A percentile compares a stretch with the other conserved stretches of the same genome.
phyloP scores from a whole-genome alignment of 192 early-diverging fungal genomes.

The Coemansia sp. region DNA sequence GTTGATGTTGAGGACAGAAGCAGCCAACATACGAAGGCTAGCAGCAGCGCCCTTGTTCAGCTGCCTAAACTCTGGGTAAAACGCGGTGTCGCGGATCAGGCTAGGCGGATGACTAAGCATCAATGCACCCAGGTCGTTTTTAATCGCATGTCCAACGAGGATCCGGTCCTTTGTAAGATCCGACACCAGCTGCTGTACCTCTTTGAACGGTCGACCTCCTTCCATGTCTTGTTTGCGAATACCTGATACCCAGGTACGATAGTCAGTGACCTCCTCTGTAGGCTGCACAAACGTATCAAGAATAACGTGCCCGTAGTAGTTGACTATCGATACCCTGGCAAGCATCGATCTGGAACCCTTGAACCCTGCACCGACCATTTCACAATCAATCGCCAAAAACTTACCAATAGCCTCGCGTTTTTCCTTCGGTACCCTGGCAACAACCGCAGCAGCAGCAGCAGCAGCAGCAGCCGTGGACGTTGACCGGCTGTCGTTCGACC shows the following conservation, averaged over 20 bases:
- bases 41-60: constrained; percentile 65
- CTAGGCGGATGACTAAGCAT: constrained; percentile 77
- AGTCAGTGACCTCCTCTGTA: constrained; percentile 84
- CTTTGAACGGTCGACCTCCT: constrained; percentile 67
- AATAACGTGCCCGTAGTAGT: constrained; percentile 85
- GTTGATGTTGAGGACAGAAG: constrained; percentile 68
- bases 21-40: constrained; percentile 74
- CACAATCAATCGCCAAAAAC: constrained; percentile 96
- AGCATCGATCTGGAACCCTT: constrained; percentile 80
- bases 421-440: constrained; percentile 10
- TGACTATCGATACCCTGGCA: constrained; percentile 90
- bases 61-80: constrained; percentile 73
- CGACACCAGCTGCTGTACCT: constrained; percentile 78
- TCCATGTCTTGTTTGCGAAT: constrained; percentile 76
- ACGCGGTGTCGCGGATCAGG: constrained; percentile 81
- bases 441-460: neutral
- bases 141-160: constrained; percentile 87
- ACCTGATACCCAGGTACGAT: constrained; percentile 88
- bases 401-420: constrained; percentile 64
- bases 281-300: constrained; percentile 87
- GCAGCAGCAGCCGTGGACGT: too few relatives aligned
- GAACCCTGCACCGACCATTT: constrained; percentile 96
- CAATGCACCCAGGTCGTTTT: constrained; percentile 84
- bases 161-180: constrained; percentile 82
- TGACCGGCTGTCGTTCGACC: neutral